Evolutionary conservation across 495 filamentous ascomycete species (phyloP), one percentile per base, ranked within the genome.

Genomic region (Haplographium delicatum): DNA sequence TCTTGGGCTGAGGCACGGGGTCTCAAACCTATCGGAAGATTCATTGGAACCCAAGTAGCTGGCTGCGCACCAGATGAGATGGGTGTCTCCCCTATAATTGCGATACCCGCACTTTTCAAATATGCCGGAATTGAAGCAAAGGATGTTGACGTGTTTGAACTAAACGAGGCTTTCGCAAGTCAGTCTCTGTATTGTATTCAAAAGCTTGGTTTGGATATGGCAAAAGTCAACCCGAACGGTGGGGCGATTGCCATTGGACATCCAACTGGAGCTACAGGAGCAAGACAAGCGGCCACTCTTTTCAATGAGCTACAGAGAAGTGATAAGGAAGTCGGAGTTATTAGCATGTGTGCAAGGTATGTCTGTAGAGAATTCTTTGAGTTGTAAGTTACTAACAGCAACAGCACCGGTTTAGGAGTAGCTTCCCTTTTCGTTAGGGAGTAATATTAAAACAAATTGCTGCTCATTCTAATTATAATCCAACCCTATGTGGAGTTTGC

Each of bases 91-190:
- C 84, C 84, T 28, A 79, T 81, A 4, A 59, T 83, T 22, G 84
- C 83, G 7, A 84, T 88, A 35, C 84, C 84, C 26, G 81, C 79
- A 52, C 70, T 88, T 18, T 69, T 86, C 3, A 63, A 79, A 40
- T 68, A 69, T 22, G 72, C 79, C 18, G 83, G 76, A 7, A 51
- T 87, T 15, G 54, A 54, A 15, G 73, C 74, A 15, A 65, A 70
- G 5, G 82, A 87, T 39, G 76, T 88, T 3, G 80, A 76, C 13
- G 70, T 86, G 19, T 84, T 82, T 79, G 84, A 88, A 68, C 73
- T 88, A 57, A 88, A 87, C 63, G 84, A 88, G 71, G 84, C 84
- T 7, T 88, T 88, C 63, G 84, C 84, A 8, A 81, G 79, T 28
- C 84, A 88, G 63, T 79, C 81, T 22, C 48, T 88, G 5, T 83